Percentiles rank a stretch among this genome's conserved stretches.
These are phyloP conservation scores for Neolecta irregularis DNA, from an alignment of 1,139 yeast species.

Conservation along the genomic window DNA sequence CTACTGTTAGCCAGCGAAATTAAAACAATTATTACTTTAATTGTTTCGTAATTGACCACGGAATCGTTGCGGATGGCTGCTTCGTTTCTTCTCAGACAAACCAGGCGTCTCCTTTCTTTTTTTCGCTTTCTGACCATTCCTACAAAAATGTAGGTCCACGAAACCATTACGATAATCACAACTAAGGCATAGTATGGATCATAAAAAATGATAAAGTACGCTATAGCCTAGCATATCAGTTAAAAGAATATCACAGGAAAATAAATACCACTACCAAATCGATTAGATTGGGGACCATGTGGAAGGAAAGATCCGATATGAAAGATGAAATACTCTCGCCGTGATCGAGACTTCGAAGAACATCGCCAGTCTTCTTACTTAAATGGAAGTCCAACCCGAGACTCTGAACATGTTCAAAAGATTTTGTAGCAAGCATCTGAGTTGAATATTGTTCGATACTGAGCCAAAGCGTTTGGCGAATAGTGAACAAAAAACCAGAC, in stretches of 20 bases:
- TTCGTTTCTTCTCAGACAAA: constrained; percentile 85
- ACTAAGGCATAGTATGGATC: constrained; percentile 77
- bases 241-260: constrained; percentile 57
- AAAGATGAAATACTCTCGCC: constrained; percentile 94
- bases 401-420: constrained; percentile 66
- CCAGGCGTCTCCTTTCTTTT: constrained; percentile 73
- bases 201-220: constrained; percentile 83
- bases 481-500: not conserved
- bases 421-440: constrained; percentile 19
- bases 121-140: constrained; percentile 93
- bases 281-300: constrained; percentile 47
- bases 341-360: constrained; percentile 86
- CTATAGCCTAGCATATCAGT: too few relatives aligned
- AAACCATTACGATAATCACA: constrained; percentile 68
- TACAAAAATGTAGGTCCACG: constrained; percentile 75
- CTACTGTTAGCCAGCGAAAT: too few relatives aligned
- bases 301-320: constrained; percentile 79
- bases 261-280: constrained; percentile 69
- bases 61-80: constrained; percentile 89
- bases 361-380: constrained; percentile 83
- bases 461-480: constrained; percentile 3
- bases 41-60: constrained; percentile 80
- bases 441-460: constrained; percentile 2
- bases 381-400: constrained; percentile 83
- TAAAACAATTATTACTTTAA: too few relatives aligned